Percentiles rank a stretch among this genome's conserved stretches.
phyloP scores from a whole-genome alignment of 495 filamentous ascomycete genomes.

The Paragyromitra xinjiangensis region DNA sequence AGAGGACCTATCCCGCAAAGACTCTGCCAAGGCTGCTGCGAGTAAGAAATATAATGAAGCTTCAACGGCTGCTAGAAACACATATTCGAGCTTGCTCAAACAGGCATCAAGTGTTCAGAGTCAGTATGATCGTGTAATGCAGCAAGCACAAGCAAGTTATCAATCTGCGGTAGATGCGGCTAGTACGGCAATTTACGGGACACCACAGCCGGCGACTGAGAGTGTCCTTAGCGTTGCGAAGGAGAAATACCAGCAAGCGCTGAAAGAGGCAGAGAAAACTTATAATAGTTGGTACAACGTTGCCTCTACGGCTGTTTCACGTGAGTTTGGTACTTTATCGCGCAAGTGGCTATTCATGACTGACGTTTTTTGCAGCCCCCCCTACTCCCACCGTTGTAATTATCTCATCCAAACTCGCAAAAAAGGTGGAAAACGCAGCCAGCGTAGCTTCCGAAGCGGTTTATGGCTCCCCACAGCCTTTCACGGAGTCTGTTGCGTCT shows the following conservation, averaged over 20 bases:
- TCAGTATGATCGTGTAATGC: conserved; percentile 73
- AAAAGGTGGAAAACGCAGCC: conserved; percentile 67
- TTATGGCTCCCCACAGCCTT: conserved; percentile 67
- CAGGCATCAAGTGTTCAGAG: conserved; percentile 58
- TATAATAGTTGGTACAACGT: conserved; percentile 49
- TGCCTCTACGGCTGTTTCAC: conserved; percentile 64
- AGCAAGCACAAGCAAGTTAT: conserved; percentile 71
- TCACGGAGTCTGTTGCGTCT: conserved; percentile 62
- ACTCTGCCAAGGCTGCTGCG: conserved; percentile 57
- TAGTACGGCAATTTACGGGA: conserved; percentile 65
- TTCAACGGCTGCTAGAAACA: conserved; percentile 58
- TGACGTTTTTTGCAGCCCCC: conserved; percentile 62
- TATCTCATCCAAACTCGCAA: conserved; percentile 72
- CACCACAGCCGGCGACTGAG: conserved; percentile 63
- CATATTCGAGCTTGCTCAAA: conserved; percentile 56
- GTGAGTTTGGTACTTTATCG: conserved; percentile 70
- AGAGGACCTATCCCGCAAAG: conserved; percentile 68
- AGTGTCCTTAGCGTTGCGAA: conserved; percentile 64
- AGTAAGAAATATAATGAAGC: conserved; percentile 60
- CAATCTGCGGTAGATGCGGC: conserved; percentile 65
- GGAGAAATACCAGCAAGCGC: conserved; percentile 63
- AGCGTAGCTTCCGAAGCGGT: conserved; percentile 69
- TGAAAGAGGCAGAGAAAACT: conserved; percentile 44
- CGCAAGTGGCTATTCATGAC: conserved; percentile 65
- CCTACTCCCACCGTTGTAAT: conserved; percentile 66